Evolutionary conservation across 805 yeast genomes (phyloP).

Genomic region (Candida rishiriensis): DNA sequence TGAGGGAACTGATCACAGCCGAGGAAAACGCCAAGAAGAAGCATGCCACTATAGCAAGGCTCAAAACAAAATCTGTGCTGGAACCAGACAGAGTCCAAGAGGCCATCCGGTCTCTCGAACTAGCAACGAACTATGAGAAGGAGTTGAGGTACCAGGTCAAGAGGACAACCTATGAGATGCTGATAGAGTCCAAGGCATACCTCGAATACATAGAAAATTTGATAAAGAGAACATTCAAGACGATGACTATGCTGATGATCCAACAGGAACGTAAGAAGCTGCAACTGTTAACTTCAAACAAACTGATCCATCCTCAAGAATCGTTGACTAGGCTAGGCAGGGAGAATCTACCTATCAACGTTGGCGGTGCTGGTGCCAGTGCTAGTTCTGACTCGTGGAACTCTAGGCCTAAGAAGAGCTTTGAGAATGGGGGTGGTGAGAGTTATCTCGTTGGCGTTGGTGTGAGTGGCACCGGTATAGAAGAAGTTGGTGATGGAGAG

Average conservation of each 20-base stretch:
- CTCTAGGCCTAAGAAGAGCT: constrained; percentile 27
- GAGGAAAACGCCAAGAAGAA: constrained; percentile 67
- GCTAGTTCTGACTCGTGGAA: constrained; percentile 31
- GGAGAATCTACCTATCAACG: constrained; percentile 42
- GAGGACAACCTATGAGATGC: constrained; percentile 81
- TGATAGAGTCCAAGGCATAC: constrained; percentile 64
- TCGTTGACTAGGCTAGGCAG: constrained; percentile 74
- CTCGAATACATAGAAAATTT: constrained; percentile 48
- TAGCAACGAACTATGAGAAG: constrained; percentile 72
- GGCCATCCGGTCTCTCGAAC: constrained; percentile 74
- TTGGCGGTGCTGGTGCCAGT: not conserved
- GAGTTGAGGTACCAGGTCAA: constrained; percentile 72
- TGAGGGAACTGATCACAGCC: constrained; percentile 83
- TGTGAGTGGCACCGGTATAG: not conserved
- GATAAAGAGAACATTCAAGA: constrained; percentile 49
- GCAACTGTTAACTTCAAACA: constrained; percentile 61
- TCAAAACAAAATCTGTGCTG: constrained; percentile 67
- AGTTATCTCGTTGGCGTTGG: too few species aligned
- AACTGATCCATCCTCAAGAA: constrained; percentile 28
- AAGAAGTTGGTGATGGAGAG: constrained; percentile 19
- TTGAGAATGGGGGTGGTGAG: constrained; percentile 7
- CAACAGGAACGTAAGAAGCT: constrained; percentile 83
- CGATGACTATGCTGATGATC: constrained; percentile 63
- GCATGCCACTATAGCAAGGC: constrained; percentile 66
- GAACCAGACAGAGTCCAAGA: constrained; percentile 90